A percentile compares a stretch with the other conserved stretches of the same genome.
Conservation (phyloP, 768 basidiomycete genomes). For the Glaciozyma martinii region DNA sequence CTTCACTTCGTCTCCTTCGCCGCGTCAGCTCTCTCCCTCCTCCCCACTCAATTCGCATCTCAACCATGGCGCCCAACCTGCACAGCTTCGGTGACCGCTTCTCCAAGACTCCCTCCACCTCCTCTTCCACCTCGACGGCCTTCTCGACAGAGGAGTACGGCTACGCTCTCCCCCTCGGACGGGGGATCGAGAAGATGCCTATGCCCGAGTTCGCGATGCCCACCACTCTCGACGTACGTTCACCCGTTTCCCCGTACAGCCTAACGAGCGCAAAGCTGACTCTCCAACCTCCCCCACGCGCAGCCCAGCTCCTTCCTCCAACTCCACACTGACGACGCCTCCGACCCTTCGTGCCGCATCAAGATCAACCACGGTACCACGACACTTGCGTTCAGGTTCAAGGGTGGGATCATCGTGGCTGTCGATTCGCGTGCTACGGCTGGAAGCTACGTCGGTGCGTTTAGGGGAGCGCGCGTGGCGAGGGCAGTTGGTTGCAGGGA, state of each 20-base stretch:
- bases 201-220: conserved; percentile 28
- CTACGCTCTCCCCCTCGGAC: conserved; percentile 30
- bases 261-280: neutral
- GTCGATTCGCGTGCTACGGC: conserved; percentile 98
- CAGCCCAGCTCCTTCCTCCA: conserved; percentile 86
- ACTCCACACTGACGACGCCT: conserved; percentile 89
- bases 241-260: neutral
- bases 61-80: neutral
- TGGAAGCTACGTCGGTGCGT: conserved; percentile 87
- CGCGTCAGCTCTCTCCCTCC: neutral
- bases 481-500: neutral
- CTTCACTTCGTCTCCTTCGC: neutral
- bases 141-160: conserved; percentile 20
- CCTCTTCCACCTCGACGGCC: conserved; percentile 1
- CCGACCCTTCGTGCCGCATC: conserved; percentile 89
- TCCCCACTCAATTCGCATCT: neutral
- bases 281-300: neutral
- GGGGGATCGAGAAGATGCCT: conserved; percentile 29
- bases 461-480: neutral
- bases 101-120: conserved; percentile 3
- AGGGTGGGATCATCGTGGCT: conserved; percentile 96
- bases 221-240: conserved; percentile 18
- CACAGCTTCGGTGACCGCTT: conserved; percentile 26
- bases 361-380: conserved; percentile 99
- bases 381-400: conserved; percentile 90